Evolutionary conservation across 2,329 filamentous ascomycete genomes (phyloP), one percentile per base, ranked within the genome.

Genomic region (Phialophora verrucosa): DNA sequence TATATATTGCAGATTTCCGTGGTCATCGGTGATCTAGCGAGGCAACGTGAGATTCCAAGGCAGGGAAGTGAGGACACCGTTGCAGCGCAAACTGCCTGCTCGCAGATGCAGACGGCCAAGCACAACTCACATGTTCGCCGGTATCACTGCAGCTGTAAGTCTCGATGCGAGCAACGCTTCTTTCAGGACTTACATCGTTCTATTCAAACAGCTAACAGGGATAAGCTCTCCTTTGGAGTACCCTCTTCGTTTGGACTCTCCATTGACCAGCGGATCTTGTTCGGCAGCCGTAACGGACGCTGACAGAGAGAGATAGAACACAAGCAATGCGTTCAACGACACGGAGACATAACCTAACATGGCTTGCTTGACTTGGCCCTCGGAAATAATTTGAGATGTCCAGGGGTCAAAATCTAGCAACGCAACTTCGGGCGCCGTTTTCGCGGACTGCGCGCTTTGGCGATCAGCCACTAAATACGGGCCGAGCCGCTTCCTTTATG

Each of bases 1-100:
- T 53, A 95, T 89, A 84, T 95, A 98, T 84, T 96, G 86, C 64
- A 97, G 87, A 77, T 96, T 90, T 75, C 95, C 90, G 70, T 89
- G 84, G 42, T 85, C 84, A 76, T 96, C 88, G 75, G 92, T 90
- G 75, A 97, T 89, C 83, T 82, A 32, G 50, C 53, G 17, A n/a
- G n/a, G 17, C 44, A n/a, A 51, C 55, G 42, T 66, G 10, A 59
- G 57, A 44, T 62, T 68, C 57, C 29, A 44, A 14, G 31, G 50
- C 42, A 57, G 31, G 12, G 8, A 53, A 32, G 11, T 55, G 62
- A 55, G 23, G 62, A 29, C 23, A 65, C 27, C 35, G 58, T 66
- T 60, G 54, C 53, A 31, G 32, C 27, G 25, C 5, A 42, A 7
- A 55, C 14, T 31, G 25, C 2, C 5, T 20, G 31, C 20, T 50